A percentile compares a stretch with the other conserved stretches of the same genome.
phyloP scores from a whole-genome alignment of 495 filamentous ascomycete species.

The Viridothelium virens region DNA sequence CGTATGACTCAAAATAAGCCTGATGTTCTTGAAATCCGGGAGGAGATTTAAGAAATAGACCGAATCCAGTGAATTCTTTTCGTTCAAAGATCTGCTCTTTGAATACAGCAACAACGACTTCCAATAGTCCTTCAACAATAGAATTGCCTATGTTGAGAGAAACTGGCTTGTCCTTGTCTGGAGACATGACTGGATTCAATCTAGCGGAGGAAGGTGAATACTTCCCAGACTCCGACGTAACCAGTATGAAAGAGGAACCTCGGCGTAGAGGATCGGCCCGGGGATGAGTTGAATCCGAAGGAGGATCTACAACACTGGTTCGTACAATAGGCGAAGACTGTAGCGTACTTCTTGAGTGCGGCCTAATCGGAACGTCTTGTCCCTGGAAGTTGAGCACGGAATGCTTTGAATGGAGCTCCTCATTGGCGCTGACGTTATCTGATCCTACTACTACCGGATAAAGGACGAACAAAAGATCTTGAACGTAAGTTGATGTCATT shows the following conservation, averaged over 20 bases:
- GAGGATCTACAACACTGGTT: constrained; percentile 55
- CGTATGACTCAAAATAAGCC: constrained; percentile 86
- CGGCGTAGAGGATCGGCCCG: constrained; percentile 55
- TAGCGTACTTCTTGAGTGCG: constrained; percentile 51
- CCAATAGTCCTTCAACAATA: constrained; percentile 65
- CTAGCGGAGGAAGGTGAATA: constrained; percentile 50
- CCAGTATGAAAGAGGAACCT: constrained; percentile 81
- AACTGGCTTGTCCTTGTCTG: constrained; percentile 43
- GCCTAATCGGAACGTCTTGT: constrained; percentile 70
- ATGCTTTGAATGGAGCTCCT: constrained; percentile 71
- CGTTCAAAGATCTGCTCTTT: constrained; percentile 70
- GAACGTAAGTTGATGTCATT: constrained; percentile 64
- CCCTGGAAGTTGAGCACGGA: constrained; percentile 77
- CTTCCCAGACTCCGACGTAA: constrained; percentile 59
- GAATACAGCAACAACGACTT: constrained; percentile 69
- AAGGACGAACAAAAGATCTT: constrained; percentile 65
- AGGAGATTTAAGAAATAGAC: constrained; percentile 79
- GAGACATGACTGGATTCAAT: constrained; percentile 53
- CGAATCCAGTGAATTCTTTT: constrained; percentile 87
- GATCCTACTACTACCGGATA: constrained; percentile 82
- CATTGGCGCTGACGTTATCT: constrained; percentile 70
- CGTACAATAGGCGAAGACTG: constrained; percentile 57
- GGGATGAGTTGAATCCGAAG: constrained; percentile 37
- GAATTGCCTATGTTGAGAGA: constrained; percentile 53
- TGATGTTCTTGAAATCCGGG: constrained; percentile 90